Evolutionary conservation across 1,284 basidiomycete genomes (phyloP).

Genomic region (Cryptococcus jaspeensis): DNA sequence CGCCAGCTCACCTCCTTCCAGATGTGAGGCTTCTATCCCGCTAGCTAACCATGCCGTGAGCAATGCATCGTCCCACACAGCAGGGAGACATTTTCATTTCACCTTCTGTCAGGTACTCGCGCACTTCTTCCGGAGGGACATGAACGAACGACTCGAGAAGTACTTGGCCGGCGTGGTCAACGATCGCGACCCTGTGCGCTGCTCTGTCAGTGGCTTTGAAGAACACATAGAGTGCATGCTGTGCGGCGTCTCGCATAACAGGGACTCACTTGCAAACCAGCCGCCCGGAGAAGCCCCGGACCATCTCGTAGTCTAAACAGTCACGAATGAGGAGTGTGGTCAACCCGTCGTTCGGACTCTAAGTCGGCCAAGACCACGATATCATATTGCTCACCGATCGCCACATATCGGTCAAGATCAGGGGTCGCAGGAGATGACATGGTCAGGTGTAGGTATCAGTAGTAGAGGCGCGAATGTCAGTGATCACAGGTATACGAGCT

Average conservation of each 20-base stretch:
- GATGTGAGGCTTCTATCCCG: conserved; percentile 53
- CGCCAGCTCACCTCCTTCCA: conserved; percentile 48
- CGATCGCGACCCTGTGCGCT: conserved; percentile 47
- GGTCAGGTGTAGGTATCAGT: too few relatives aligned
- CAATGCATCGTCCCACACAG: too few relatives aligned
- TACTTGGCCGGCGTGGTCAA: conserved; percentile 53
- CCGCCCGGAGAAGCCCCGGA: conserved; percentile 14
- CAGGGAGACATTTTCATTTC: too few relatives aligned
- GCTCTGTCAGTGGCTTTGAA: neutral
- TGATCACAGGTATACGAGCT: too few relatives aligned
- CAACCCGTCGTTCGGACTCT: too few relatives aligned
- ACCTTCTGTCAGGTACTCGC: conserved; percentile 47
- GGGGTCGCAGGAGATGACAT: conserved; percentile 1
- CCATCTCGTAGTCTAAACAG: conserved; percentile 45
- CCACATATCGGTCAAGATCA: conserved; percentile 32
- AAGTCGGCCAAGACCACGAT: neutral
- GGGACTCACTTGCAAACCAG: too few relatives aligned
- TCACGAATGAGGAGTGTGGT: too few relatives aligned
- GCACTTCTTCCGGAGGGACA: conserved; percentile 53
- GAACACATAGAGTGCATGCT: neutral
- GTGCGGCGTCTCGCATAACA: too few relatives aligned
- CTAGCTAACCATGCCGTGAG: conserved; percentile 27
- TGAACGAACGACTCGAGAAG: conserved; percentile 55
- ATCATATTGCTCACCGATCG: conserved; percentile 25
- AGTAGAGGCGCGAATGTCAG: too few relatives aligned